Conservation (phyloP, 148 eudicot species). For the Rhododendron vialii region DNA sequence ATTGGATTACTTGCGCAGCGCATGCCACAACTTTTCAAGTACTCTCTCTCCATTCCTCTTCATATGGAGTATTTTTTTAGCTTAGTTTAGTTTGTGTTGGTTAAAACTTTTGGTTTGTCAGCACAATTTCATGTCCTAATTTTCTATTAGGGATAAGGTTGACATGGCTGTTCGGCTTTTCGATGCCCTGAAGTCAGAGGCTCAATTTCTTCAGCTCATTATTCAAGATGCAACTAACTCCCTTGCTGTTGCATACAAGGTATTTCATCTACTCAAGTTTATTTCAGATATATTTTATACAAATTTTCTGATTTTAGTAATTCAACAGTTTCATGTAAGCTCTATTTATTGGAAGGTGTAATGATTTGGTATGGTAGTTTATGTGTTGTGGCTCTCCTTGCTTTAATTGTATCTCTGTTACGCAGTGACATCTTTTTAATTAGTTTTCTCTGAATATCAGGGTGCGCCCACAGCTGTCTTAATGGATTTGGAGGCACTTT, state of each 20-base stretch:
- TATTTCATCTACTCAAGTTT: conserved; percentile 15
- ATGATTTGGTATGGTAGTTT: neutral
- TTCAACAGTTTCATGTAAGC: neutral
- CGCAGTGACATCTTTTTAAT: conserved; percentile 10
- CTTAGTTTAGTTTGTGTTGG: neutral
- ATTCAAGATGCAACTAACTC: conserved; percentile 89
- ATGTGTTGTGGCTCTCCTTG: neutral
- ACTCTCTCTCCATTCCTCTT: neutral
- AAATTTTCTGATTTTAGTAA: neutral
- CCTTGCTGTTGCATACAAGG: conserved; percentile 83
- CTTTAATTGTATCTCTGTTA: neutral
- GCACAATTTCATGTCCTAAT: neutral
- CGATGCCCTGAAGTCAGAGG: conserved; percentile 72
- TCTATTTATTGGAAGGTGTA: neutral
- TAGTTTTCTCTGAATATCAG: conserved; percentile 31
- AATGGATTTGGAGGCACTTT: conserved; percentile 70
- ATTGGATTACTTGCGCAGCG: conserved; percentile 91
- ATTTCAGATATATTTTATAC: neutral
- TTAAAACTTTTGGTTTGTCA: neutral
- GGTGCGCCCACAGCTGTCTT: conserved; percentile 62
- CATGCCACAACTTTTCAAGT: conserved; percentile 98
- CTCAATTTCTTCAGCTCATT: conserved; percentile 60
- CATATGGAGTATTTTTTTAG: neutral
- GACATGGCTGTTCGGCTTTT: conserved; percentile 90
- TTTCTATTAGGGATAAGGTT: conserved; percentile 60